Base-by-base conservation (phyloP, 805 yeast species). In the Phaffomyces opuntiae region DNA sequence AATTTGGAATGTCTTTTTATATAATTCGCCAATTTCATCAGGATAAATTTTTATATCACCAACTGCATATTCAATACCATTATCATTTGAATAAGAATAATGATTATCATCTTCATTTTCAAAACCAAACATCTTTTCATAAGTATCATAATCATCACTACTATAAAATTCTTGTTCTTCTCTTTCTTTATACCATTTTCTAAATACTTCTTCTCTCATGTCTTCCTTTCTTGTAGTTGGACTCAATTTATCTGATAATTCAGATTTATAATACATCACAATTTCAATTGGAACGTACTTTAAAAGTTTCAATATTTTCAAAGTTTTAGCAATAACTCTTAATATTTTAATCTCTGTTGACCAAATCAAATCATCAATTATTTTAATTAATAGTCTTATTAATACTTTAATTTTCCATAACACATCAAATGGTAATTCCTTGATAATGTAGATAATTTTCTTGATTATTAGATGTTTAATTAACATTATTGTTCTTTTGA, bases 311-410 rank as follows among this genome's bases (percentile, higher is more conserved):
- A 54, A 36, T 33, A 53, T 43, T 33, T 46, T 36, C n/a, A 29
- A 38, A 19, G 48, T 36, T 33, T 52, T 54, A 9, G 51, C 43
- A 21, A 48, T 31, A 19, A 51, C 44, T 19, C 43, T 48, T 41
- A 54, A 49, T 9, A 51, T 40, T 6, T 48, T 25, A 14, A 56
- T 46, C 32, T 57, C 58, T 9, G 47, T 19, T 2, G 53, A 55
- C 57, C 57, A 55, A 16, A 57, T 27, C 16, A 53, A 42, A 40
- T 48, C 52, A 9, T 51, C 44, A 4, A 56, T 24, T 9, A 56
- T 40, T 14, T 48, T 42, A 12, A 56, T 29, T 13, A 56, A 26
- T 40, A 57, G 51, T 25, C 49, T 39, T 17, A 54, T 38, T 7
- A 52, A 38, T 2, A 49, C 38, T 38, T 54, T 54, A 16, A 53